Conservation (phyloP, 441 rosid species). For the Dalechampia spathulata region DNA sequence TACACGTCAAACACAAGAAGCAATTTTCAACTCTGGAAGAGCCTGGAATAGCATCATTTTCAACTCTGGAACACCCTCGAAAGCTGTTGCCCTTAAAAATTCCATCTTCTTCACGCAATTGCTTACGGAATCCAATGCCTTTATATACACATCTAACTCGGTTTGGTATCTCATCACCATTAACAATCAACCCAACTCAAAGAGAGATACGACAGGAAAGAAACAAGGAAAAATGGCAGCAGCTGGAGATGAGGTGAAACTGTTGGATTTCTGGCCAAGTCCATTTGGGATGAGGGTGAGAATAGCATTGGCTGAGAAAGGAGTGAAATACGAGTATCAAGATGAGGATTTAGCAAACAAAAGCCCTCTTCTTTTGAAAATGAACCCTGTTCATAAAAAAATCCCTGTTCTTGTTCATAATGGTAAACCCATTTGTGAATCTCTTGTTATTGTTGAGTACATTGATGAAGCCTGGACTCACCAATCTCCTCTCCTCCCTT, state of each 20-base stretch:
- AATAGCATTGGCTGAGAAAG: conserved; percentile 20
- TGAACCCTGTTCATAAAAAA: conserved; percentile 25
- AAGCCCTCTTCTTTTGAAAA: conserved; percentile 18
- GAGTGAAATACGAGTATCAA: conserved; percentile 12
- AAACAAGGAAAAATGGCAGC: too few relatives aligned
- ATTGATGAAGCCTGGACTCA: conserved; percentile 17
- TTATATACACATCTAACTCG: too few relatives aligned
- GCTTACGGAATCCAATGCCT: too few relatives aligned
- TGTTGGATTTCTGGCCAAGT: conserved; percentile 24
- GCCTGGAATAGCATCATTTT: too few relatives aligned
- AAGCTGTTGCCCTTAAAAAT: too few relatives aligned
- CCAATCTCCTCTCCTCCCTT: conserved; percentile 15
- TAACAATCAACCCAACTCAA: too few relatives aligned
- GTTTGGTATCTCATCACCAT: too few relatives aligned
- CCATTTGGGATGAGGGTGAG: conserved; percentile 21
- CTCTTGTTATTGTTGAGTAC: conserved; percentile 19
- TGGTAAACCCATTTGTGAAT: conserved; percentile 21
- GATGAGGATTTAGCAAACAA: conserved; percentile 14
- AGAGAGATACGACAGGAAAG: too few relatives aligned
- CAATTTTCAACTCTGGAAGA: too few relatives aligned
- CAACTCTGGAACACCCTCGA: too few relatives aligned
- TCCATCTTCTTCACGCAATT: too few relatives aligned
- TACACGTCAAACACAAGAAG: too few relatives aligned
- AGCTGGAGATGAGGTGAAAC: conserved; percentile 16
- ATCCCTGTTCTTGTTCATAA: conserved; percentile 24